These are phyloP conservation scores for Tolypocladium album DNA, from an alignment of 2,329 filamentous ascomycete species.

Conservation along the genomic window DNA sequence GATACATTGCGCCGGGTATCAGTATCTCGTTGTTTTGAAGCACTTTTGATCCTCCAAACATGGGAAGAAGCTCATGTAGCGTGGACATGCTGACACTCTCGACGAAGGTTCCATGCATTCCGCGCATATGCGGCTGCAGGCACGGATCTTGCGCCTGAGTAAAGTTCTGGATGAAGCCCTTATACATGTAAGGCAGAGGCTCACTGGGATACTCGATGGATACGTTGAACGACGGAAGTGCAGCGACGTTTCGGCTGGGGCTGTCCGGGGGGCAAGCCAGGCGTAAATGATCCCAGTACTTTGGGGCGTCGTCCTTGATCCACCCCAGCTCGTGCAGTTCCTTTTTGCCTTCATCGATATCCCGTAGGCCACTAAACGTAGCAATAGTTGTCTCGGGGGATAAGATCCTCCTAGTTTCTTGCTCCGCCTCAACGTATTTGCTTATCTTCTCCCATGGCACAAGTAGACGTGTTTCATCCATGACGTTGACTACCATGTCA, in stretches of 20 bases:
- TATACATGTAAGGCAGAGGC: constrained; percentile 25
- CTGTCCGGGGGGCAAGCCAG: constrained; percentile 46
- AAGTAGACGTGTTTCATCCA: constrained; percentile 52
- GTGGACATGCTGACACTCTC: constrained; percentile 39
- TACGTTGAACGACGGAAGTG: constrained; percentile 16
- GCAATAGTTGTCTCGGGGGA: constrained; percentile 31
- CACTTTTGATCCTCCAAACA: constrained; percentile 53
- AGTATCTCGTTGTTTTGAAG: constrained; percentile 54
- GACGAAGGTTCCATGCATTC: constrained; percentile 46
- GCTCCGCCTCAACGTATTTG: constrained; percentile 36
- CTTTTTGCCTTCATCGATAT: constrained; percentile 21
- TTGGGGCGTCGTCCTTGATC: constrained; percentile 28
- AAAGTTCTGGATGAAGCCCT: constrained; percentile 47
- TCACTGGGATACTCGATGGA: constrained; percentile 22
- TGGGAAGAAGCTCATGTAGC: constrained; percentile 43
- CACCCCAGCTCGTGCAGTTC: constrained; percentile 34
- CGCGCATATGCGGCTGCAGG: constrained; percentile 41
- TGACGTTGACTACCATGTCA: constrained; percentile 54
- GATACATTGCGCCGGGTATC: constrained; percentile 55
- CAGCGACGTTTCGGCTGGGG: constrained; percentile 26
- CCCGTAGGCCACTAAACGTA: constrained; percentile 27
- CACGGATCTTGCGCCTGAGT: constrained; percentile 48
- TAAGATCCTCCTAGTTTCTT: constrained; percentile 28
- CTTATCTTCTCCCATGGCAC: constrained; percentile 49
- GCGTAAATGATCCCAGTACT: constrained; percentile 48